Conservation (phyloP, 2,329 filamentous ascomycete species). For the Trichoderma brevicompactum region DNA sequence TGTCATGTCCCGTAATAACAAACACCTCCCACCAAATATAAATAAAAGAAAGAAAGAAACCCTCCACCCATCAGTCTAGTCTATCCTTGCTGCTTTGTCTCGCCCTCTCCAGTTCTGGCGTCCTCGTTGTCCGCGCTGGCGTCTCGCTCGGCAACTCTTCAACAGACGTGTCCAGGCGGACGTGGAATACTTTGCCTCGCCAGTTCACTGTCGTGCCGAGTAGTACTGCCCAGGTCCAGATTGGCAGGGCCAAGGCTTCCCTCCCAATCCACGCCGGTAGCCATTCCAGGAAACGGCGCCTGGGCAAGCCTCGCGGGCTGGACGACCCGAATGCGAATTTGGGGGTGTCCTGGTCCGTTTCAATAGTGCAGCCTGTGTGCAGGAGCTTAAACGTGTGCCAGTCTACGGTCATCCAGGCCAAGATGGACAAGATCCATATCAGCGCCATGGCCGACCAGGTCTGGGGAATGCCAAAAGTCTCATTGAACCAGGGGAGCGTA, state of each 20-base stretch:
- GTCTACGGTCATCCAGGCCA: slow-evolving; percentile 75
- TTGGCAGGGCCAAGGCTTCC: slow-evolving; percentile 80
- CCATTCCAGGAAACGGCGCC: slow-evolving; percentile 71
- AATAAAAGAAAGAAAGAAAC: not conserved
- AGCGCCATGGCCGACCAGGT: slow-evolving; percentile 70
- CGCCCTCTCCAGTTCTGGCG: slow-evolving; percentile 34
- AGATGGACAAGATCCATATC: slow-evolving; percentile 69
- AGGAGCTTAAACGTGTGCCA: slow-evolving; percentile 73
- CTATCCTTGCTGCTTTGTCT: slow-evolving; percentile 37
- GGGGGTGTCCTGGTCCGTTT: slow-evolving; percentile 73
- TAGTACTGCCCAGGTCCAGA: slow-evolving; percentile 89
- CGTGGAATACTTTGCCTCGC: slow-evolving; percentile 81
- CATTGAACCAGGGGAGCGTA: slow-evolving; percentile 67
- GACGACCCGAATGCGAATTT: slow-evolving; percentile 64
- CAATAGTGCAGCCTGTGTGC: slow-evolving; percentile 72
- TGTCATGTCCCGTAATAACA: not conserved
- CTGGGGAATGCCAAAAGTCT: slow-evolving; percentile 56
- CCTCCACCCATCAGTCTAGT: slow-evolving; percentile 34
- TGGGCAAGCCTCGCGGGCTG: slow-evolving; percentile 45
- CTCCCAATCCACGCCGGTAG: slow-evolving; percentile 81
- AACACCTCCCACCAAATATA: not conserved
- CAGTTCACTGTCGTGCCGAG: slow-evolving; percentile 87
- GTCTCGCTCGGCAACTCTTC: slow-evolving; percentile 42
- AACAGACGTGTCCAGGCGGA: slow-evolving; percentile 84
- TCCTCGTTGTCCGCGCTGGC: slow-evolving; percentile 26